Evolutionary conservation across 768 basidiomycete species (phyloP), one percentile per base, ranked within the genome.

Genomic region (Tylopilus sp.): DNA sequence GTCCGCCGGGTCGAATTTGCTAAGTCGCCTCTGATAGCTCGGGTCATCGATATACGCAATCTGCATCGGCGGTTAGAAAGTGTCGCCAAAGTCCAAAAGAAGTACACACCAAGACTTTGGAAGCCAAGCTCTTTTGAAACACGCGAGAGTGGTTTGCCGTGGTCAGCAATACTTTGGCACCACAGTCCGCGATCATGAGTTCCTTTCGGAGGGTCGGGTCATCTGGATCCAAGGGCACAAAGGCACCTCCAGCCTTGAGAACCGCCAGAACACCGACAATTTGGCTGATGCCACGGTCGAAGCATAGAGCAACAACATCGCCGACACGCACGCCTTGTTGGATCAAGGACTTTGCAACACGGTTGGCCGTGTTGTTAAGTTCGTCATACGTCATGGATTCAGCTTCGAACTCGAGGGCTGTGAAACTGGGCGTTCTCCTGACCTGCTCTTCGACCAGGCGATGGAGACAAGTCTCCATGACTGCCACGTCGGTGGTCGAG

Each of bases 321-420:
- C 66, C 65, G 2, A 40, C 50, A 15, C 44, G 43, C 0, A 67
- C 64, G 25, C 66, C 65, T 11, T 66, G 53, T 40, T 58, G 66
- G 18, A 58, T 54, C 41, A 67, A 44, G 10, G 56, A 63, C 21
- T 52, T 57, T 0, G 71, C 70, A 18, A 72, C 61, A 25, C 67
- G 65, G 46, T 73, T 71, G 5, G 71, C 62, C 38, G 53, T 58
- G 6, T 51, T 30, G 22, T 71, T 70, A 13, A 73, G 61, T 26
- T 68, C 64, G 15, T 58, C 43, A 52, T 67, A 72, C 0, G 70
- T 69, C 31, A 72, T 36, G 0, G 61, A 53, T 41, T 71, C 57
- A 36, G 58, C 55, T 30, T 61, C 66, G 18, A 68, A 67, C 40
- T 68, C 65, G 22, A 67, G 18, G 13, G 66, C 65, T 8, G 57